These are phyloP conservation scores for Tylopilus sp. DNA, from an alignment of 768 basidiomycete genomes.

Conservation along the genomic window DNA sequence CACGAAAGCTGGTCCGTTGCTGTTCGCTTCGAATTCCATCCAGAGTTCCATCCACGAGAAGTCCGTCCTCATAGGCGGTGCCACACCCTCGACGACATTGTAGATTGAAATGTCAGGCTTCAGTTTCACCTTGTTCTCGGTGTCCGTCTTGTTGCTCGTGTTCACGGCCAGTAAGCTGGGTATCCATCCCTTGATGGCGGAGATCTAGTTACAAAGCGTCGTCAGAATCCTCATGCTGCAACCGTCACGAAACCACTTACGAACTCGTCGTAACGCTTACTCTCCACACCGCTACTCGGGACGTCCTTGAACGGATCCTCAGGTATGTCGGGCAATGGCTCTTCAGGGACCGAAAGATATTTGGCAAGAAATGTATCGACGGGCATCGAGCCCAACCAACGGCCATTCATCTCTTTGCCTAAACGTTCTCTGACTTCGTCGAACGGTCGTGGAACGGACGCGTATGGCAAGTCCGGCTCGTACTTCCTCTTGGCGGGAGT, in stretches of 20 bases:
- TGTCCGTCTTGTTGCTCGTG: no score
- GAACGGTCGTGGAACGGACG: not conserved
- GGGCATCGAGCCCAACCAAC: not conserved
- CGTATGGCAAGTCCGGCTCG: no score
- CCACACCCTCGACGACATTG: not conserved
- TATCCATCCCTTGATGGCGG: no score
- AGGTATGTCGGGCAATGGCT: not conserved
- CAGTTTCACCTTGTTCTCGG: not conserved
- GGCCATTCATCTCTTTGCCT: not conserved
- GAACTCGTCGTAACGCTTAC: no score
- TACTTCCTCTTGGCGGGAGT: no score
- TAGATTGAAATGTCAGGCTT: constrained; percentile 1
- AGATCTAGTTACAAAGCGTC: no score
- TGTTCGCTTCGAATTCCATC: constrained; percentile 3
- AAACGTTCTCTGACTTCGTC: not conserved
- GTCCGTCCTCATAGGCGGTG: not conserved
- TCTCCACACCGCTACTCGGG: no score
- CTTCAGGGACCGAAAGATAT: not conserved
- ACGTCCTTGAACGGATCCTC: not conserved
- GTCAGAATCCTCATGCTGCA: no score
- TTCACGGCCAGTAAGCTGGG: no score
- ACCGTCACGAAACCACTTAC: no score
- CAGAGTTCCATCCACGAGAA: constrained; percentile 5
- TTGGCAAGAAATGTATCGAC: not conserved
- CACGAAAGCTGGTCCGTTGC: not conserved